Percentiles rank a stretch among this genome's conserved stretches.
These are phyloP conservation scores for Rhizopogon parksii DNA, from an alignment of 1,284 basidiomycete species.

Conservation along the genomic window DNA sequence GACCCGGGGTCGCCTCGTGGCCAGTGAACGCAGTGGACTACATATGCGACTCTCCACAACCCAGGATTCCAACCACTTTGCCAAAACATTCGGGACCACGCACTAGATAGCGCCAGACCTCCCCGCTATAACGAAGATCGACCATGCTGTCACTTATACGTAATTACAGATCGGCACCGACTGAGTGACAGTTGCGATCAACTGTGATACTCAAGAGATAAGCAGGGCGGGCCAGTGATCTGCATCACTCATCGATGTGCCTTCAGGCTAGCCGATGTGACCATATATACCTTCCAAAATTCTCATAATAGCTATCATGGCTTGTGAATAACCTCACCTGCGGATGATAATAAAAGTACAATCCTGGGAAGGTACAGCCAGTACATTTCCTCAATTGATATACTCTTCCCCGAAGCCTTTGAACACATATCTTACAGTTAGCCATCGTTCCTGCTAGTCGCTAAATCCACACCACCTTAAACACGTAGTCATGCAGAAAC, in stretches of 20 bases:
- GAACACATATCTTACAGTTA: background rate
- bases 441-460: background rate
- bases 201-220: background rate
- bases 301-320: too few species aligned
- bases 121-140: too few species aligned
- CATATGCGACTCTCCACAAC: too few species aligned
- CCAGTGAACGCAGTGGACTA: too few species aligned
- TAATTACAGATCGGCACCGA: slow-evolving; percentile 8
- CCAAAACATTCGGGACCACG: too few species aligned
- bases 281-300: too few species aligned
- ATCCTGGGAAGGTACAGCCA: background rate
- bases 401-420: background rate
- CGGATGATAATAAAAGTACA: background rate
- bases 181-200: slow-evolving; percentile 11
- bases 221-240: background rate
- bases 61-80: too few species aligned
- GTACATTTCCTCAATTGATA: background rate
- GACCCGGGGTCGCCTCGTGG: too few species aligned
- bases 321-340: too few species aligned
- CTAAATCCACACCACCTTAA: background rate
- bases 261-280: too few species aligned
- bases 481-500: background rate
- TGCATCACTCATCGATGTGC: too few species aligned
- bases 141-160: background rate
- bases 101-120: too few species aligned